Base-by-base conservation (phyloP, 2,329 filamentous ascomycete genomes). In the Bipolaris gigantea region DNA sequence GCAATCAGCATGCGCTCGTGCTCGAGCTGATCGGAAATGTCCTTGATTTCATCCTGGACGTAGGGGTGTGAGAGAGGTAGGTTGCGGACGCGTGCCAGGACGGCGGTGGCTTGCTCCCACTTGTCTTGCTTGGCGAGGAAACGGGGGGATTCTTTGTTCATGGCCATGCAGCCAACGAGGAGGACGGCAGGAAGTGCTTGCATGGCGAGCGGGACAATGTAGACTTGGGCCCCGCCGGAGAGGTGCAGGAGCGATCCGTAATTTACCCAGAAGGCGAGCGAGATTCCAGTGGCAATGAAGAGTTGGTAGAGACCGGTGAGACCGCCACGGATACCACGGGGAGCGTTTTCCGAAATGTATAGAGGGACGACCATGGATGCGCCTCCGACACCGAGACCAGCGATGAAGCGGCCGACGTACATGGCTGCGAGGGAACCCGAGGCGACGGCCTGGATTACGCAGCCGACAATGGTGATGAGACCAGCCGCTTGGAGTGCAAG, bases 111-210 rank as follows among this genome's bases (percentile, higher is more conserved):
- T 36, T 86, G 77, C 55, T 89, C 86, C 85, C 85, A 89, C 59
- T 85, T 80, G 62, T 89, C 86, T 63, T 84, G 80, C 61, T 85
- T 83, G 21, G 86, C 87, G 21, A 87, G 81, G 82, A 84, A 89
- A 60, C 87, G 81, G 13, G 87, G 86, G 6, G 84, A 86, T 64
- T 89, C 86, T 64, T 83, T 81, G 65, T 85, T 87, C 46, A 86
- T 70, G 1, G 83, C 66, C 80, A 90, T 88, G 60, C 84, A 83
- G 15, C 77, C 30, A 27, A 87, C 76, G 13, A 90, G 77, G 21
- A 87, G 73, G 5, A 84, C 60, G 1, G 86, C 86, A 0, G 87
- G 87, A 3, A 89, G 75, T 48, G 79, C 81, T 70, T 90, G 88
- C 55, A 89, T 79, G 9, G 83, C 80, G 3, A 90, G 76, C 0